Evolutionary conservation across 352 stramenopile genomes (phyloP), one percentile per base, ranked within the genome.

Genomic region (Pythium oligandrum): DNA sequence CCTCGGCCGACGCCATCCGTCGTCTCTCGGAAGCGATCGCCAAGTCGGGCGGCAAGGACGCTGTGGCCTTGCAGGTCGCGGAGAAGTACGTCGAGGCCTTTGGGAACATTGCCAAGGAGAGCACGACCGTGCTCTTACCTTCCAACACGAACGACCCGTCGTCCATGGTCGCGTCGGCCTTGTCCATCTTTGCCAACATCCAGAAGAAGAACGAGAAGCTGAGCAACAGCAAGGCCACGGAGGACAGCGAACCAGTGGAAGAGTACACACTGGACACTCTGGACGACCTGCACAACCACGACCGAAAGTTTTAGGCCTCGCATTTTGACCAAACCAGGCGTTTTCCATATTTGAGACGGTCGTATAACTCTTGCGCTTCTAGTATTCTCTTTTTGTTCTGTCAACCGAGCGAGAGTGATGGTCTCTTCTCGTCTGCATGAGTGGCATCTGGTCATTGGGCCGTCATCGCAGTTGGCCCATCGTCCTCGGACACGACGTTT

Each of bases 71-170:
- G 1, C 83, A 94, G 52, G 70, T 97, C 38, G 88, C 88, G 1
- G 88, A 97, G 66, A 93, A 97, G 70, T 96, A 96, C 70, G 80
- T 97, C 39, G 80, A 94, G 11, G 88, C 84, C n/a, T 97, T 96
- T 61, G 78, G 78, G 39, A 88, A 95, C 50, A 82, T 96, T 48
- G 88, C 88, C 30, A 95, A 96, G 70, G 88, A 95, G 53, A 78
- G 76, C 66, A 97, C 86, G 54, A 96, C 86, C 0, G 71, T 95
- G 65, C 64, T 95, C 40, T 63, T 95, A 34, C 85, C 85, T 1
- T 64, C 86, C 26, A 95, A 91, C 63, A 65, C 68, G 42, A 88
- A 83, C 59, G 88, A 97, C 40, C 82, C 85, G 51, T 89, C 85
- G 45, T 83, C 70, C 45, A 96, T 97, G 88, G 83, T 97, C 10